Base-by-base conservation (phyloP, 2,329 filamentous ascomycete species). In the Verticillium klebahnii region DNA sequence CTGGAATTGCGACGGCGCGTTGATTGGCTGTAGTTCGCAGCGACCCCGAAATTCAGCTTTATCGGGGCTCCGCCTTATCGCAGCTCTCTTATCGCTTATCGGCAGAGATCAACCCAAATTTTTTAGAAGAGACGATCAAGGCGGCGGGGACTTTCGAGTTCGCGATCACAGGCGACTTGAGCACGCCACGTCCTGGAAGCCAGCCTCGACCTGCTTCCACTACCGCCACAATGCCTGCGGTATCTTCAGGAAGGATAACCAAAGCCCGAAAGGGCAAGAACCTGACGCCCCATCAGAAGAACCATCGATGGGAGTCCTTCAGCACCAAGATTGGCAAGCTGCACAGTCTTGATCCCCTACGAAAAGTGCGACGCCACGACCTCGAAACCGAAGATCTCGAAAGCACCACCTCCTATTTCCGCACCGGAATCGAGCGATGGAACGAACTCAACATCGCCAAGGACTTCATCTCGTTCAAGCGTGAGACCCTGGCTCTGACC, bases 291-390 rank as follows among this genome's bases (percentile, higher is more conserved):
- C 91, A 93, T 68, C 88, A 89, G 65, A 93, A 92, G 72, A 90
- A 92, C 59, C 92, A 97, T 77, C 85, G 91, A 73, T 98, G 92
- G 86, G 90, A 97, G 78, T 89, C 91, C 65, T 98, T 98, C 78
- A 91, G 89, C 63, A 86, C 89, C 72, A 95, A 96, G 75, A 91
- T 98, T 74, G 87, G 91, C 66, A 95, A 93, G 75, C 85, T 98
- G 72, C 95, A 92, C 77, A 87, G 87, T 36, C 84, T 99, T 78
- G 94, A 99, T 71, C 95, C 95, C 56, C 85, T 99, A 68, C 92
- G 95, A 75, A 89, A 89, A 77, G 90, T 96, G 69, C 91, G 93
- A 76, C 89, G 90, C 73, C 86, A 96, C 78, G 88, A 91, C 70
- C 87, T 95, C 78, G 90, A 93, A 65, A 86, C 89, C 71, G 89